Conservation (phyloP, 108 stramenopile species). For the Aurantiochytrium sp. region DNA sequence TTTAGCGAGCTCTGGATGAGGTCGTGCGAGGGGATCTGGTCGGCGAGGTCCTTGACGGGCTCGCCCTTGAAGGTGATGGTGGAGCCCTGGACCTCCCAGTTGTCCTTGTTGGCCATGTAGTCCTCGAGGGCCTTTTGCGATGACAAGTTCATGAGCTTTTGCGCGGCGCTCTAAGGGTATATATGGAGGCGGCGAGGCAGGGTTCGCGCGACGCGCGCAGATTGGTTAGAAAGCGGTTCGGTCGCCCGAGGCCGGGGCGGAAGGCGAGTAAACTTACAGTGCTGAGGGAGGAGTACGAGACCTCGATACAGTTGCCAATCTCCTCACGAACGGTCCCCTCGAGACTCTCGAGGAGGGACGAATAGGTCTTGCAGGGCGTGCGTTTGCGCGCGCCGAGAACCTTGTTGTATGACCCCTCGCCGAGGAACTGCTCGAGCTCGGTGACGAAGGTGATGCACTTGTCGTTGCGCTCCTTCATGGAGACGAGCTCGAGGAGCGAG, state of each 20-base stretch:
- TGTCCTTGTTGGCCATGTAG: constrained; percentile 18
- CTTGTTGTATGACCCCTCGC: constrained; percentile 10
- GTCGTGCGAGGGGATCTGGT: constrained; percentile 16
- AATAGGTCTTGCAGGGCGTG: constrained; percentile 15
- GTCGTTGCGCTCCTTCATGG: constrained; percentile 8
- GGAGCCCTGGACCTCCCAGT: constrained; percentile 5
- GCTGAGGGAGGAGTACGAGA: neutral
- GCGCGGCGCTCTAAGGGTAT: neutral
- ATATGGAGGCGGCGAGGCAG: too few relatives aligned
- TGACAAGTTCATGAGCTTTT: constrained; percentile 31
- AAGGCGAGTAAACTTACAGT: neutral
- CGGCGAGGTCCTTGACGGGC: constrained; percentile 7
- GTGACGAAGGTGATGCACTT: constrained; percentile 9
- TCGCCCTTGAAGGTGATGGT: constrained; percentile 1
- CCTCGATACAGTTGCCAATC: neutral
- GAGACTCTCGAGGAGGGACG: neutral
- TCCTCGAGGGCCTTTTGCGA: constrained; percentile 7
- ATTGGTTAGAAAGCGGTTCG: too few relatives aligned
- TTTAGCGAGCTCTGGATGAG: constrained; percentile 19
- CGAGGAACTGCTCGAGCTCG: constrained; percentile 5
- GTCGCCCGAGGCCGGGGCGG: too few relatives aligned
- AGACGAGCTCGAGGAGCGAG: constrained; percentile 8
- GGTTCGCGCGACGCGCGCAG: too few relatives aligned
- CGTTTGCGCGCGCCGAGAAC: neutral
- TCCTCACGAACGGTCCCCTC: constrained; percentile 8